These are phyloP conservation scores for Cetradonia linearis DNA, from an alignment of 495 filamentous ascomycete species.

Conservation along the genomic window DNA sequence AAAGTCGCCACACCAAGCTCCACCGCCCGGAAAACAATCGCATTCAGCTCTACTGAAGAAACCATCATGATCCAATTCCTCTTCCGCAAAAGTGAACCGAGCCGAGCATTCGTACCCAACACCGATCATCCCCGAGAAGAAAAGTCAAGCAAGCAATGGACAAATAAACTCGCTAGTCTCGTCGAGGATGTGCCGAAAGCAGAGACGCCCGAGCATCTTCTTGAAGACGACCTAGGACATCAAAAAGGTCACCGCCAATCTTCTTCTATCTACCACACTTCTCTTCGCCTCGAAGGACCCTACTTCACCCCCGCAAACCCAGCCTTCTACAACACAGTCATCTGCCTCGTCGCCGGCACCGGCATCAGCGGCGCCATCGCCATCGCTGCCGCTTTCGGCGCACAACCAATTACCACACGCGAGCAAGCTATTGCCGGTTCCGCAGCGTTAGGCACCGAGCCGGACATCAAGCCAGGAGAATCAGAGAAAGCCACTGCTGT, in stretches of 20 bases:
- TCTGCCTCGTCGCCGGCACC: conserved; percentile 31
- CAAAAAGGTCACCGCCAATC: background rate
- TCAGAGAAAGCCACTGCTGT: background rate
- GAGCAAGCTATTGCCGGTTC: background rate
- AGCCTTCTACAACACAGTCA: conserved; percentile 24
- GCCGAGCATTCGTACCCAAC: background rate
- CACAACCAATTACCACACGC: background rate
- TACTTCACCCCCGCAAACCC: conserved; percentile 31
- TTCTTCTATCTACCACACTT: conserved; percentile 6
- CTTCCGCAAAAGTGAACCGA: conserved; percentile 23
- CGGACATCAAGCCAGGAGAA: background rate
- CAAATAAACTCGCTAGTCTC: conserved; percentile 23
- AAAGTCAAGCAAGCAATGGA: conserved; percentile 22
- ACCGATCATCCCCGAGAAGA: conserved; percentile 2
- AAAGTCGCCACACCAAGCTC: conserved; percentile 18
- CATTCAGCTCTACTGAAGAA: conserved; percentile 9
- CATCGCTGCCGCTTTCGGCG: conserved; percentile 26
- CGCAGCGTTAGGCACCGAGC: background rate
- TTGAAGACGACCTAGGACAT: background rate
- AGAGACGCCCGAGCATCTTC: background rate
- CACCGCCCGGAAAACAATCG: conserved; percentile 3
- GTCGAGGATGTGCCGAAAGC: conserved; percentile 14
- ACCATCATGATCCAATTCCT: conserved; percentile 28
- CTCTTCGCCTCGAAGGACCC: conserved; percentile 31
- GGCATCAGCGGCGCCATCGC: conserved; percentile 29